Percentiles rank a stretch among this genome's conserved stretches.
These are phyloP conservation scores for Penicillium paxilli DNA, from an alignment of 495 filamentous ascomycete genomes.

Conservation along the genomic window DNA sequence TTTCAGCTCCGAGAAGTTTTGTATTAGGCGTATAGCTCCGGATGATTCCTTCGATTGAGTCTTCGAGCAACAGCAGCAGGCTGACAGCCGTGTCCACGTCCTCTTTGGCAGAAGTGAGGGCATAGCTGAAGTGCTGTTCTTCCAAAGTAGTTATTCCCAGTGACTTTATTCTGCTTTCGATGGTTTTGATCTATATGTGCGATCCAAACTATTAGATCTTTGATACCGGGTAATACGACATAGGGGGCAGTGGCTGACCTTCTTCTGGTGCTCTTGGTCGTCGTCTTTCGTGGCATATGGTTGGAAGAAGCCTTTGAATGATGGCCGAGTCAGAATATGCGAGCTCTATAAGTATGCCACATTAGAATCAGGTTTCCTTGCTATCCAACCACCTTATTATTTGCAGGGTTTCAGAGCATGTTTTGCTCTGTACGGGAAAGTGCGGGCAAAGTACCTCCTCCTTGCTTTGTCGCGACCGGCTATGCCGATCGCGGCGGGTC, in stretches of 20 bases:
- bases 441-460: slow-evolving; percentile 46
- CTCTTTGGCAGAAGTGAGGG: slow-evolving; percentile 62
- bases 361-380: slow-evolving; percentile 17
- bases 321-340: slow-evolving; percentile 26
- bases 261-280: slow-evolving; percentile 36
- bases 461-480: slow-evolving; percentile 48
- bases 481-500: slow-evolving; percentile 69
- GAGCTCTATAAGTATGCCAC: slow-evolving; percentile 15
- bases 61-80: slow-evolving; percentile 71
- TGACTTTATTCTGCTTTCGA: slow-evolving; percentile 33
- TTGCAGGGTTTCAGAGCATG: background rate
- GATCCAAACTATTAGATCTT: slow-evolving; percentile 4
- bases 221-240: background rate
- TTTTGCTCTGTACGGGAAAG: background rate
- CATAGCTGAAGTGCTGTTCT: slow-evolving; percentile 63
- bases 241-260: slow-evolving; percentile 30
- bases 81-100: slow-evolving; percentile 75
- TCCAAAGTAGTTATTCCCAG: slow-evolving; percentile 38
- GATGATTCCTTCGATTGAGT: slow-evolving; percentile 80
- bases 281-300: slow-evolving; percentile 20
- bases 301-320: slow-evolving; percentile 36
- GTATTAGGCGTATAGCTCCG: slow-evolving; percentile 66
- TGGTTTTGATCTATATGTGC: slow-evolving; percentile 32
- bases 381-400: background rate
- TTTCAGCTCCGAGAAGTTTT: slow-evolving; percentile 82